Conservation (phyloP, 75 land plant genomes). For the Pinus taeda region DNA sequence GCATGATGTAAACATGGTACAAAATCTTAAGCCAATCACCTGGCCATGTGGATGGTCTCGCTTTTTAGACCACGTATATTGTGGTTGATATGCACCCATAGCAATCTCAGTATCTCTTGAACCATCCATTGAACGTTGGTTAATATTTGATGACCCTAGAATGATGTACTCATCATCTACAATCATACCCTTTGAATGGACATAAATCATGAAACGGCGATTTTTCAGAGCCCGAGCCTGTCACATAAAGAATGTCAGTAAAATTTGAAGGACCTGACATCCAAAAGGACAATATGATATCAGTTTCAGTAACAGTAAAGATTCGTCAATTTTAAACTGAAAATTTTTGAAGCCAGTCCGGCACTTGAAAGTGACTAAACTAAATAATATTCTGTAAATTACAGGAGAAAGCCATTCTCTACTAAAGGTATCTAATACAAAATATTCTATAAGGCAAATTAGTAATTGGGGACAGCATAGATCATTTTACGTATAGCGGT, state of each 20-base stretch:
- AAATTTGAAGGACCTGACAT: neutral
- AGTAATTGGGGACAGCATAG: neutral
- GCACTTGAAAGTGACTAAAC: neutral
- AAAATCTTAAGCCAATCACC: conserved; percentile 25
- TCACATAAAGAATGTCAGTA: neutral
- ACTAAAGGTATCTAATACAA: neutral
- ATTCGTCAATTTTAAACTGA: conserved; percentile 24
- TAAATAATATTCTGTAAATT: neutral
- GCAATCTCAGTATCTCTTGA: conserved; percentile 82
- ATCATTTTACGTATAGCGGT: neutral
- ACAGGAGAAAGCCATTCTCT: neutral
- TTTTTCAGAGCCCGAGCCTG: conserved; percentile 50
- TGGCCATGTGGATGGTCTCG: conserved; percentile 57
- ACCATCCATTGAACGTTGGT: conserved; percentile 81
- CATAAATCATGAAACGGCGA: conserved; percentile 80
- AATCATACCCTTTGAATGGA: conserved; percentile 84
- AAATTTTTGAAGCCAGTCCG: neutral
- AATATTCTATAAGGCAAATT: no score
- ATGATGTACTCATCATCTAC: conserved; percentile 82
- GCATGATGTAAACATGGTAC: neutral
- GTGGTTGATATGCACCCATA: conserved; percentile 90
- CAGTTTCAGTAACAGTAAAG: neutral
- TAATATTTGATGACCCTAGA: conserved; percentile 78
- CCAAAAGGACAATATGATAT: neutral
- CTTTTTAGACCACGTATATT: conserved; percentile 63